Evolutionary conservation across 163 green algal species (phyloP).

Genomic region (Volvox carteri): DNA sequence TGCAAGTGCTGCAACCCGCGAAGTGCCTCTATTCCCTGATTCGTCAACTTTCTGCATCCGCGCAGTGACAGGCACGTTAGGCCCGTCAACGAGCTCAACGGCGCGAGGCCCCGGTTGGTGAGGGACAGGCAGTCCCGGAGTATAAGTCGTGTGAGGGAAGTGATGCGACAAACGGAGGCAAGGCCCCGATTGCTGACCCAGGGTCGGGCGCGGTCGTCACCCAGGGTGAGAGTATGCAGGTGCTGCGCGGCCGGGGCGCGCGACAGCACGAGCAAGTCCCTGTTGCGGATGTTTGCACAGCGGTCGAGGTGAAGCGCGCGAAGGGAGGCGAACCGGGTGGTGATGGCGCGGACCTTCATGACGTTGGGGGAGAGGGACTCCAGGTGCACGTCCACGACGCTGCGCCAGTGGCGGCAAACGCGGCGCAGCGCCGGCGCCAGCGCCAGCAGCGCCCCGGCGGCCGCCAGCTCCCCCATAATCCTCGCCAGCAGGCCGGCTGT

Average conservation of each 20-base stretch:
- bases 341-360: constrained; percentile 59
- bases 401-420: constrained; percentile 73
- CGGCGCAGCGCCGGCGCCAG: constrained; percentile 44
- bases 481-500: constrained; percentile 66
- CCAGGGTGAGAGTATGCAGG: constrained; percentile 72
- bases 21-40: constrained; percentile 73
- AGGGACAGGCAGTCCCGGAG: constrained; percentile 78
- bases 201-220: constrained; percentile 72
- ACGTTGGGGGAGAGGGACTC: constrained; percentile 60
- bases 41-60: constrained; percentile 75
- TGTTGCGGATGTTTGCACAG: constrained; percentile 75
- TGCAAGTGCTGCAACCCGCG: constrained; percentile 60
- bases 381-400: constrained; percentile 66
- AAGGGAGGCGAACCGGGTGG: constrained; percentile 67
- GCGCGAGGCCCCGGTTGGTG: constrained; percentile 76
- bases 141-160: constrained; percentile 64
- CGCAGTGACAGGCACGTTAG: constrained; percentile 68
- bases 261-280: constrained; percentile 73
- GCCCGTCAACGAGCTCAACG: constrained; percentile 57
- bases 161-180: constrained; percentile 70
- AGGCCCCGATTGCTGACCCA: constrained; percentile 81
- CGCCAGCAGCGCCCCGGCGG: constrained; percentile 26
- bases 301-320: constrained; percentile 59
- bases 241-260: constrained; percentile 32
- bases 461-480: constrained; percentile 61